Evolutionary conservation across 1,139 yeast species (phyloP), one percentile per base, ranked within the genome.

Genomic region (Geotrichum phurueaensis): DNA sequence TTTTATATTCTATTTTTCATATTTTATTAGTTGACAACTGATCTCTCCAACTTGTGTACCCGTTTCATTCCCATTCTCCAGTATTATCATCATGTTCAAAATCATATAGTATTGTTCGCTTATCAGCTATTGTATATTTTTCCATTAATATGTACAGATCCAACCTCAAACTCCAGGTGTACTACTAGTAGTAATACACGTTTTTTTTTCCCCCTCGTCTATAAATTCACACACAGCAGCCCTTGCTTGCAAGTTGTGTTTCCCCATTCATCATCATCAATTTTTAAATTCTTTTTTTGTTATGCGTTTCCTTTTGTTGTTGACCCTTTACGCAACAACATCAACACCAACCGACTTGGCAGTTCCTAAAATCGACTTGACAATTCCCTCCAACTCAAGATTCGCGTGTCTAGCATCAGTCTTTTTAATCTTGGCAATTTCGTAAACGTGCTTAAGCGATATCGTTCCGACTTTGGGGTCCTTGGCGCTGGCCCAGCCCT

Each of bases 361-460:
- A 3, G 96, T 89, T 69, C 92, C 90, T 59, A 94, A 79, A 48
- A 94, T 83, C 45, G 90, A 84, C 67, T 94, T 94, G 63, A 89
- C 89, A 58, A 94, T 86, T 50, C 87, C 83, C 72, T 88, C 84
- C 73, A 92, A 73, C 36, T 85, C 89, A 62, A 87, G 78, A 61
- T 82, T 80, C 63, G 84, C 82, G 74, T 91, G 96, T 70, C 89
- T 83, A 3, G 84, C 85, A 73, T 94, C 99, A 53, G 89, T 85
- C 74, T 90, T 85, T 76, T 94, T 94, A 68, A 94, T 88, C 76
- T 91, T 88, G 53, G 99, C 99, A 70, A 94, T 89, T 75, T 94
- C 98, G 74, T 89, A 94, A 36, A 91, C 82, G 74, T 94, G 98
- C 75, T 94, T 94, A 68, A 94, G 81, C 36, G 94, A 84, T 56